Evolutionary conservation across 495 filamentous ascomycete species (phyloP).

Genomic region (Lentithecium fluviatile): DNA sequence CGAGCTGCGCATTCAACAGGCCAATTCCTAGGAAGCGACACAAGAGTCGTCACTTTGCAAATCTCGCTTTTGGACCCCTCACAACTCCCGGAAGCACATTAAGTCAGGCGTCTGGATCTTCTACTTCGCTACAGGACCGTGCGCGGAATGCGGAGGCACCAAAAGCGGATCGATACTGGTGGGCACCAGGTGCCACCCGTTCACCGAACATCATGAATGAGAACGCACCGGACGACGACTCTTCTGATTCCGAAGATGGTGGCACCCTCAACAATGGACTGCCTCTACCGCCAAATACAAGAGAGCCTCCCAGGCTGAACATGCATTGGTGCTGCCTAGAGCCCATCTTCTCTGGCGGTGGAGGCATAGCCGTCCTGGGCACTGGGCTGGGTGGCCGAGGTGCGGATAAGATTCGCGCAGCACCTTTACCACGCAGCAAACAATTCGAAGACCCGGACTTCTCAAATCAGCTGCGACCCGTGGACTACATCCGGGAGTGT

Average conservation of each 20-base stretch:
- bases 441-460: constrained; percentile 59
- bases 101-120: constrained; percentile 34
- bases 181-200: constrained; percentile 54
- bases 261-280: constrained; percentile 40
- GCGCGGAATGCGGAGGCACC: constrained; percentile 2
- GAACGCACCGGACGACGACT: constrained; percentile 37
- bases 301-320: constrained; percentile 47
- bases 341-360: constrained; percentile 62
- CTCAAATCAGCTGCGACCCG: constrained; percentile 26
- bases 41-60: constrained; percentile 34
- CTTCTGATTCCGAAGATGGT: constrained; percentile 34
- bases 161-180: constrained; percentile 50
- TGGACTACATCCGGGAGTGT: constrained; percentile 29
- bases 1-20: constrained; percentile 60
- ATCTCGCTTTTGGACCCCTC: constrained; percentile 24
- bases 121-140: constrained; percentile 18
- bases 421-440: constrained; percentile 54
- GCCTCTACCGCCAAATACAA: constrained; percentile 28
- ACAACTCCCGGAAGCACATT: constrained; percentile 27
- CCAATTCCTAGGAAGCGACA: constrained; percentile 48
- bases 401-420: constrained; percentile 57
- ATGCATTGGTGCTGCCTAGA: constrained; percentile 65
- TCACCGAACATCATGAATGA: constrained; percentile 62
- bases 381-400: constrained; percentile 51
- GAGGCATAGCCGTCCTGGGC: constrained; percentile 57